Conservation (phyloP, 768 basidiomycete genomes). For the Termitomyces sp. region DNA sequence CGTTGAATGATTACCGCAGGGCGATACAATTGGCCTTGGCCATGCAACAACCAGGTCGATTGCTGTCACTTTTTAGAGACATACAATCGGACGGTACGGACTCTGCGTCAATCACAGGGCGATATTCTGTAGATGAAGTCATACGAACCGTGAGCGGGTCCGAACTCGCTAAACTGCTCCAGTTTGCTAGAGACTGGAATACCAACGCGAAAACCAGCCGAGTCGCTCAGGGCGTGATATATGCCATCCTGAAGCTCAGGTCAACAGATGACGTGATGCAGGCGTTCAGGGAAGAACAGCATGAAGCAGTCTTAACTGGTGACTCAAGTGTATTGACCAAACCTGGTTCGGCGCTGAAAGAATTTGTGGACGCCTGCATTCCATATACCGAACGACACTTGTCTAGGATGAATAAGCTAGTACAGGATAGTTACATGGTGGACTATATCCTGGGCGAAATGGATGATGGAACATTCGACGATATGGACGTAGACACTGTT, state of each 20-base stretch:
- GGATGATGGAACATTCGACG: constrained; percentile 72
- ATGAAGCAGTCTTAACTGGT: constrained; percentile 24
- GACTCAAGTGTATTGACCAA: constrained; percentile 12
- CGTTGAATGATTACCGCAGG: constrained; percentile 81
- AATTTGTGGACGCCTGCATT: constrained; percentile 79
- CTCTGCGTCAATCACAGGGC: constrained; percentile 54
- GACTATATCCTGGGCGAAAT: constrained; percentile 87
- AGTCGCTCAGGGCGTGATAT: constrained; percentile 80
- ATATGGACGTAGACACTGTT: constrained; percentile 36
- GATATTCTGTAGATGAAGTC: constrained; percentile 72
- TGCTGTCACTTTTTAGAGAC: constrained; percentile 72
- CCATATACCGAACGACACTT: constrained; percentile 96
- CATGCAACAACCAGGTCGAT: constrained; percentile 89
- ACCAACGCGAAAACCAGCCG: constrained; percentile 83
- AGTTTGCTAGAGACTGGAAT: constrained; percentile 90
- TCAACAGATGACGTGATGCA: constrained; percentile 67
- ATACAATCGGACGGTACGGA: constrained; percentile 34
- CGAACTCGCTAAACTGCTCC: constrained; percentile 78
- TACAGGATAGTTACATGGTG: constrained; percentile 94
- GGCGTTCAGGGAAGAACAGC: constrained; percentile 49
- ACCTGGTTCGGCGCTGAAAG: constrained; percentile 44
- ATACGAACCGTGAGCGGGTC: constrained; percentile 62
- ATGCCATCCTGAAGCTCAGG: constrained; percentile 75
- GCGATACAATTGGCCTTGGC: constrained; percentile 90
- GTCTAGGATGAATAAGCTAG: constrained; percentile 72